Conservation (phyloP, 768 basidiomycete species). For the Mycena leptocephala region DNA sequence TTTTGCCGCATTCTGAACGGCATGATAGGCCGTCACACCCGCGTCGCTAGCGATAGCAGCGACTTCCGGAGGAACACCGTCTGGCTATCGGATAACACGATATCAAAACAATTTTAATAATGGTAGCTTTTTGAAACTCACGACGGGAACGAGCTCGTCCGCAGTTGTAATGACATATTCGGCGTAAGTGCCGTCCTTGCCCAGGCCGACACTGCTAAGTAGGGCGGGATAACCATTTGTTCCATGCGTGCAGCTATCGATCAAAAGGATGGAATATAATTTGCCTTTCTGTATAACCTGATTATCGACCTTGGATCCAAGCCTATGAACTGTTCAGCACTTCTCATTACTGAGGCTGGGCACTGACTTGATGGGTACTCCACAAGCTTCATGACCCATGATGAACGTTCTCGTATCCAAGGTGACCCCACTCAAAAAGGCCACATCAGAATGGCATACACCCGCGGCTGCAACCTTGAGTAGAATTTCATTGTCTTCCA, state of each 20-base stretch:
- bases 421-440: conserved; percentile 18
- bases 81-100: conserved; percentile 15
- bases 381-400: conserved; percentile 32
- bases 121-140: background rate
- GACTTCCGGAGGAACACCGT: conserved; percentile 22
- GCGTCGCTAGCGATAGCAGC: conserved; percentile 38
- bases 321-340: background rate
- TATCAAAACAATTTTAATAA: background rate
- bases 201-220: conserved; percentile 18
- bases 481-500: conserved; percentile 31
- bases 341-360: background rate
- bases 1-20: conserved; percentile 32
- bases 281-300: background rate
- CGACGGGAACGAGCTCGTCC: conserved; percentile 32
- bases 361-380: conserved; percentile 28
- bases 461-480: conserved; percentile 35
- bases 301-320: conserved; percentile 33
- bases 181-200: conserved; percentile 31
- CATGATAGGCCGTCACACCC: conserved; percentile 34
- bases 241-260: conserved; percentile 19
- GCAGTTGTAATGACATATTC: conserved; percentile 28
- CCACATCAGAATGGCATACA: conserved; percentile 34
- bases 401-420: conserved; percentile 21
- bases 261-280: conserved; percentile 22
- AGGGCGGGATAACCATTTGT: conserved; percentile 1